Percentiles rank a stretch among this genome's conserved stretches.
phyloP scores from a whole-genome alignment of 371 early-diverging fungal genomes.

The Rhizopus microsporus region DNA sequence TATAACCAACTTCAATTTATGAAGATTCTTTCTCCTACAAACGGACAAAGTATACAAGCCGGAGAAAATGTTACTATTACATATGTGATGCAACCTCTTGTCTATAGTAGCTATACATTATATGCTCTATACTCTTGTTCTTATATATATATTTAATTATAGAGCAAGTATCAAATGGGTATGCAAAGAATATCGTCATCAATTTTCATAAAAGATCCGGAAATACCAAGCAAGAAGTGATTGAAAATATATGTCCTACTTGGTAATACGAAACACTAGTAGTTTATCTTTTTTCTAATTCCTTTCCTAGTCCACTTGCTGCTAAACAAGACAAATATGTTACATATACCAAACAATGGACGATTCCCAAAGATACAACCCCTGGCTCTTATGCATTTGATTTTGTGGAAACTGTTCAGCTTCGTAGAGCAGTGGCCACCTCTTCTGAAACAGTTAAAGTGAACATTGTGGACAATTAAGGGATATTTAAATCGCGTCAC shows the following conservation, averaged over 20 bases:
- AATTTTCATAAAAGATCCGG: conserved; percentile 30
- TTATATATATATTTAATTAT: not conserved
- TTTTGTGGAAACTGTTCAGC: conserved; percentile 38
- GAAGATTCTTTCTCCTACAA: conserved; percentile 42
- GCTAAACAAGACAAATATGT: conserved; percentile 35
- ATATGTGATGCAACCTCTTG: conserved; percentile 48
- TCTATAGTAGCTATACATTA: conserved; percentile 22
- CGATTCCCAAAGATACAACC: conserved; percentile 49
- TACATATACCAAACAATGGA: conserved; percentile 49
- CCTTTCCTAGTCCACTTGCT: conserved; percentile 7
- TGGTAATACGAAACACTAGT: conserved; percentile 9
- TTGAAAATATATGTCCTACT: conserved; percentile 7
- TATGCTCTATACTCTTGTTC: not conserved
- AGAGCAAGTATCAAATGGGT: conserved; percentile 28
- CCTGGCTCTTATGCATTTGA: conserved; percentile 60
- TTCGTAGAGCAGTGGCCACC: conserved; percentile 37
- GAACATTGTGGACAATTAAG: conserved; percentile 29
- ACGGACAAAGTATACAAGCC: conserved; percentile 31
- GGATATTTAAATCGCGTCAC: not conserved
- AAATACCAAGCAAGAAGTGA: conserved; percentile 17
- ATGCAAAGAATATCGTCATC: conserved; percentile 19
- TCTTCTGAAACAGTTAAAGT: conserved; percentile 45
- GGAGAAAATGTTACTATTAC: conserved; percentile 35
- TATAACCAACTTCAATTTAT: conserved; percentile 51
- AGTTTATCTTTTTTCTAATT: too few relatives aligned